Conservation (phyloP, 257 asterid genomes). For the Parsonsia alboflavescens region DNA sequence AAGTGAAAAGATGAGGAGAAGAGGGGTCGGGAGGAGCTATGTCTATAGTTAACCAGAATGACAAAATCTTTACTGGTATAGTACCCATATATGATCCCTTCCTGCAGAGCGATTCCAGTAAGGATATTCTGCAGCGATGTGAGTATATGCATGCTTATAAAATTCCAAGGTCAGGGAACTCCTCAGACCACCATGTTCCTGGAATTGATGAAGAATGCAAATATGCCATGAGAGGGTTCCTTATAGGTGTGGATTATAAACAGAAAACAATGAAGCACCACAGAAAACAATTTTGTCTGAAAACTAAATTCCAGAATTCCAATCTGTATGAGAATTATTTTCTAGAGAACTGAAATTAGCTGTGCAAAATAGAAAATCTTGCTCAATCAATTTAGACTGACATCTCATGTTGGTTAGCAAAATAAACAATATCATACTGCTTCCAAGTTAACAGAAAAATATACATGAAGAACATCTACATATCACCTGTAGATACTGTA, state of each 20-base stretch:
- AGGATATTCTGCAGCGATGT: constrained; percentile 59
- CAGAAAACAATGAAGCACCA: background rate
- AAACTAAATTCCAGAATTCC: background rate
- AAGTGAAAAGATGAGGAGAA: background rate
- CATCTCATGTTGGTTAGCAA: background rate
- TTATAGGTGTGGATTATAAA: background rate
- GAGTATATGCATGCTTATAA: constrained; percentile 77
- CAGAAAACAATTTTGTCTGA: background rate
- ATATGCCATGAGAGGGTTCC: constrained; percentile 9
- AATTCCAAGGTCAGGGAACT: constrained; percentile 82
- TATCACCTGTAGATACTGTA: background rate
- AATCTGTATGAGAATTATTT: background rate
- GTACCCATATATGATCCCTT: constrained; percentile 97
- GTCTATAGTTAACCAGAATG: background rate
- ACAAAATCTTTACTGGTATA: constrained; percentile 9
- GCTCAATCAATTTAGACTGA: background rate
- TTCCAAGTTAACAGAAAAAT: background rate
- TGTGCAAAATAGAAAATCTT: background rate
- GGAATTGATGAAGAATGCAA: constrained; percentile 23
- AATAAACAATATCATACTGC: background rate
- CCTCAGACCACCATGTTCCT: constrained; percentile 80
- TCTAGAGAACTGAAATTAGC: background rate
- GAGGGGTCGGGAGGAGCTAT: background rate
- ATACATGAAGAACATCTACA: background rate
- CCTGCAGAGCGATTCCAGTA: constrained; percentile 90